Evolutionary conservation across 257 asterid species (phyloP), one percentile per base, ranked within the genome.

Genomic region (Jaltomata sinuosa): DNA sequence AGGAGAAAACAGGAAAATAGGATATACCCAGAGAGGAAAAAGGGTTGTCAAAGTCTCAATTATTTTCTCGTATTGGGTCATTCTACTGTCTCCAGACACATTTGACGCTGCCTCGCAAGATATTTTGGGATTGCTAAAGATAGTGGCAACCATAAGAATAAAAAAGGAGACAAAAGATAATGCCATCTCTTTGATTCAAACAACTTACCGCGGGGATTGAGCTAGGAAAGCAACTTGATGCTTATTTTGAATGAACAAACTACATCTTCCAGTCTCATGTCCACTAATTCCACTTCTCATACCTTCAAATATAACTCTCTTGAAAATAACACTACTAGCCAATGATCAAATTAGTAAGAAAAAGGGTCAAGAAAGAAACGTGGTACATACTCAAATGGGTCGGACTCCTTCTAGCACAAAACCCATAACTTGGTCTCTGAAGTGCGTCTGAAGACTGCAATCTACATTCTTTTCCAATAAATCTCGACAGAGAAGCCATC

Each of bases 1-100:
- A 14, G 59, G 21, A 14, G 71, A 81, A 57, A 74, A 79, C 21
- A 5, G 71, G 82, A 83, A 42, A 74, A 77, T 31, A 0, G 61
- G 81, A 85, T 96, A 84, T 92, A 96, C 99, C 99, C 99, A 96
- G 81, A 93, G 83, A 81, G 99, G 99, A 88, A 96, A 96, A 83
- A 96, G 95, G 59, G 98, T 94, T 8, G 98, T 96, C 91, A 96
- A 88, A 65, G 96, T 92, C 87, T 96, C 99, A 82, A 96, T 92
- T 86, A 96, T 90, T 90, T 82, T 92, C 91, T 94, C 98, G 79
- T 96, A 94, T 88, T 84, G 93, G 90, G 91, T 92, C 94, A 92
- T 87, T 88, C 86, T 89, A 84, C 85, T 89, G 87, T 96, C 98
- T 85, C 93, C 98, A 76, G 99, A 87, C 80, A 83, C 90, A 86